These are phyloP conservation scores for Dothideomycetes sp. DNA, from an alignment of 2,329 filamentous ascomycete genomes.

Conservation along the genomic window DNA sequence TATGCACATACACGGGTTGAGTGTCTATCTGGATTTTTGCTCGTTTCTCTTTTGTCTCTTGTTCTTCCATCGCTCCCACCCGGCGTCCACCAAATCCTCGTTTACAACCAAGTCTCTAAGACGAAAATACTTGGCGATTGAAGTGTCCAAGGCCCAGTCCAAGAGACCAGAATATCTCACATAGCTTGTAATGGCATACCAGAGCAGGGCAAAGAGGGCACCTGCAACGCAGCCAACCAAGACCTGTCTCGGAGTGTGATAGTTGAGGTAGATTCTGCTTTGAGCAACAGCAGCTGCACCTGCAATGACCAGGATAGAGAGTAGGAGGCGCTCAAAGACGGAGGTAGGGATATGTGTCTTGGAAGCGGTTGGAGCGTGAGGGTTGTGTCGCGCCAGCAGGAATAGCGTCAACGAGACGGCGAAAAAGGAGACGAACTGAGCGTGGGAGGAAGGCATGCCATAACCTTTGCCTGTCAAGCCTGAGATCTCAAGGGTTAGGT, in stretches of 20 bases:
- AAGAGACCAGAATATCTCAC: constrained; percentile 61
- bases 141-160: constrained; percentile 60
- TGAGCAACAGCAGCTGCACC: constrained; percentile 52
- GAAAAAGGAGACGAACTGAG: constrained; percentile 92
- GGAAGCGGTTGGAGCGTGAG: constrained; percentile 36
- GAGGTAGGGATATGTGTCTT: constrained; percentile 48
- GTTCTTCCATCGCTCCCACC: constrained; percentile 85
- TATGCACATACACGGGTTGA: too few species aligned
- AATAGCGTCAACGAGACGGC: constrained; percentile 76
- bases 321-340: constrained; percentile 48
- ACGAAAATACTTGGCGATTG: constrained; percentile 56
- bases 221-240: constrained; percentile 69
- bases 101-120: constrained; percentile 76
- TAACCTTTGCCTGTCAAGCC: constrained; percentile 82
- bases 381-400: constrained; percentile 68
- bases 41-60: constrained; percentile 29
- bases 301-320: constrained; percentile 35
- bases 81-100: constrained; percentile 82
- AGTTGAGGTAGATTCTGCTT: constrained; percentile 83
- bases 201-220: constrained; percentile 58
- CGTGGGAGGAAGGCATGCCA: constrained; percentile 93
- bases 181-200: constrained; percentile 66
- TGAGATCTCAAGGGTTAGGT: too few species aligned
- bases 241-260: constrained; percentile 85
- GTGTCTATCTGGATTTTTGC: constrained; percentile 9